phyloP scores from a whole-genome alignment of 768 basidiomycete species.

The Rhizopogon salebrosus region DNA sequence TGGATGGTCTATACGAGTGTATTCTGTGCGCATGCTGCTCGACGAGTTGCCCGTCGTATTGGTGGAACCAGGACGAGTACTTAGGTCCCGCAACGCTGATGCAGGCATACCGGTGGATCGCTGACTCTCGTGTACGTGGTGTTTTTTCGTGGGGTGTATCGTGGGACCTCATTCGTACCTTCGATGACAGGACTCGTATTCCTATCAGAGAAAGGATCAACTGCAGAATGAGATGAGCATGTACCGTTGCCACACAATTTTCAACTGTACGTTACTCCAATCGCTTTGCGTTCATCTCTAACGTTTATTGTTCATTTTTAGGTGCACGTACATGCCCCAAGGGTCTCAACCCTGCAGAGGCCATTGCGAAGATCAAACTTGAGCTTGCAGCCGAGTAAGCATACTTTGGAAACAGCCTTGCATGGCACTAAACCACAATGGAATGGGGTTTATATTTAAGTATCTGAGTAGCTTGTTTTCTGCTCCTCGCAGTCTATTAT shows the following conservation, averaged over 20 bases:
- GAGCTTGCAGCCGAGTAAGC: slow-evolving; percentile 72
- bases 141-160: background rate
- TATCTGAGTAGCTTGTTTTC: no score
- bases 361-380: slow-evolving; percentile 91
- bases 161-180: background rate
- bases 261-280: slow-evolving; percentile 64
- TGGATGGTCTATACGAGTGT: slow-evolving; percentile 96
- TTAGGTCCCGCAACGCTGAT: slow-evolving; percentile 95
- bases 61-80: slow-evolving; percentile 99
- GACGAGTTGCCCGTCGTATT: slow-evolving; percentile 95
- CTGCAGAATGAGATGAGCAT: slow-evolving; percentile 95
- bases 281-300: no score
- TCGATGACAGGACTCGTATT: slow-evolving; percentile 59
- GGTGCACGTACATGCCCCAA: slow-evolving; percentile 94
- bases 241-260: slow-evolving; percentile 98
- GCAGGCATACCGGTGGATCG: slow-evolving; percentile 98
- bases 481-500: no score
- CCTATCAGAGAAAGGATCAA: slow-evolving; percentile 78
- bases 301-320: slow-evolving; percentile 12
- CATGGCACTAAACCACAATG: no score
- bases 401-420: no score
- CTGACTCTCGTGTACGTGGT: slow-evolving; percentile 77
- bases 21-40: slow-evolving; percentile 97
- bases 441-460: no score
- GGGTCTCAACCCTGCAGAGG: slow-evolving; percentile 88